phyloP scores from a whole-genome alignment of 257 asterid species.

The Solanum medicagineum region DNA sequence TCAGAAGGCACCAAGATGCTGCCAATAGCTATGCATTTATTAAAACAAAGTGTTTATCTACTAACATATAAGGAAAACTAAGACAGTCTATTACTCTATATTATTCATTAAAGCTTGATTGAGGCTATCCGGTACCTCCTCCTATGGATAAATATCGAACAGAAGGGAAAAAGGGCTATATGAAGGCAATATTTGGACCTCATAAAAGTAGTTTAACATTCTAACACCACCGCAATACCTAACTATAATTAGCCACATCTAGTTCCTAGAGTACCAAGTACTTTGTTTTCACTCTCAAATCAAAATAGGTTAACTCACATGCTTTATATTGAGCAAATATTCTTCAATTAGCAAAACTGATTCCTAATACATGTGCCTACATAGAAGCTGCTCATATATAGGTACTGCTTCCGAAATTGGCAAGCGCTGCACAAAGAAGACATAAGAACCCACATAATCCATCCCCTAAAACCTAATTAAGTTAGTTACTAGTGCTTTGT shows the following conservation, averaged over 20 bases:
- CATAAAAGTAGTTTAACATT: not conserved
- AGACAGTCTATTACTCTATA: not conserved
- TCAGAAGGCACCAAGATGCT: not conserved
- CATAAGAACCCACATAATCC: not conserved
- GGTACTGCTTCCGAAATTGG: slow-evolving; percentile 71
- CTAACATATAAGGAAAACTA: not conserved
- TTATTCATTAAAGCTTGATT: not conserved
- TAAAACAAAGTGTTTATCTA: not conserved
- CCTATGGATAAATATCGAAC: not conserved
- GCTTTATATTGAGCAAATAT: not conserved
- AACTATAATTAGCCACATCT: not conserved
- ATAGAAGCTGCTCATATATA: slow-evolving; percentile 70
- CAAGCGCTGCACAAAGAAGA: slow-evolving; percentile 36
- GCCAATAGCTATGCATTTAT: not conserved
- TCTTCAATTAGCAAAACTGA: not conserved
- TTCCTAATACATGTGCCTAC: not conserved
- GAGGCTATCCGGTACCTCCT: not conserved
- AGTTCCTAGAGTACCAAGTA: not conserved
- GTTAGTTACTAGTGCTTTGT: slow-evolving; percentile 64
- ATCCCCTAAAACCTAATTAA: not conserved
- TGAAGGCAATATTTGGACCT: not conserved
- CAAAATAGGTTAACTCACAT: not conserved
- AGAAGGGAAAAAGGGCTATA: not conserved
- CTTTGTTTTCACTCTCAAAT: not conserved
- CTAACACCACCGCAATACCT: not conserved